phyloP scores from a whole-genome alignment of 2,329 filamentous ascomycete species.

The Aspergillus clavatus region DNA sequence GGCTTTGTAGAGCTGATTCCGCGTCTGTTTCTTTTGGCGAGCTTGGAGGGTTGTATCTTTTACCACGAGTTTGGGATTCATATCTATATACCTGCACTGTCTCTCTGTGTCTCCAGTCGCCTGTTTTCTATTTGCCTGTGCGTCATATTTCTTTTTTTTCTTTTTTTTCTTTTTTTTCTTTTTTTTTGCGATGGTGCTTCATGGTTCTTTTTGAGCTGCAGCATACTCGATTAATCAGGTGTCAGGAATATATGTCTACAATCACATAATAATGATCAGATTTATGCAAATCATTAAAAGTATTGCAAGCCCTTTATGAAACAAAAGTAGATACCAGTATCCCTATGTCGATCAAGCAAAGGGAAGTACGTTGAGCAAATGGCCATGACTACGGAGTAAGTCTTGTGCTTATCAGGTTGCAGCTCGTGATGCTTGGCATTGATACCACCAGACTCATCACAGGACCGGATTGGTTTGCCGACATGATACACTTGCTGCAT shows the following conservation, averaged over 20 bases:
- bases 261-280: too few species aligned
- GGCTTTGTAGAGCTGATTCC: constrained; percentile 14
- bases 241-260: constrained; percentile 20
- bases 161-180: constrained; percentile 8
- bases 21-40: constrained; percentile 1
- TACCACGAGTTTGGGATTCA: constrained; percentile 7
- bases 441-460: neutral
- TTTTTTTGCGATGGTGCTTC: constrained; percentile 9
- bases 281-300: too few species aligned
- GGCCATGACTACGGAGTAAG: too few species aligned
- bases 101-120: constrained; percentile 13
- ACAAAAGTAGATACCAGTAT: too few species aligned
- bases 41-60: constrained; percentile 8
- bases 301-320: too few species aligned
- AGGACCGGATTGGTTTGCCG: too few species aligned
- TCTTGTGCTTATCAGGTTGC: constrained; percentile 6
- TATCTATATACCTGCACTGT: constrained; percentile 15
- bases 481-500: too few species aligned
- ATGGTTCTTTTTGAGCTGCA: constrained; percentile 9
- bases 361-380: too few species aligned
- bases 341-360: too few species aligned
- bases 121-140: constrained; percentile 10
- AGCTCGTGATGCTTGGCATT: constrained; percentile 14
- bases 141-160: neutral
- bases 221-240: constrained; percentile 9